Percentiles rank a stretch among this genome's conserved stretches.
phyloP scores from a whole-genome alignment of 2,329 filamentous ascomycete genomes.

The Aspergillus eucalypticola region DNA sequence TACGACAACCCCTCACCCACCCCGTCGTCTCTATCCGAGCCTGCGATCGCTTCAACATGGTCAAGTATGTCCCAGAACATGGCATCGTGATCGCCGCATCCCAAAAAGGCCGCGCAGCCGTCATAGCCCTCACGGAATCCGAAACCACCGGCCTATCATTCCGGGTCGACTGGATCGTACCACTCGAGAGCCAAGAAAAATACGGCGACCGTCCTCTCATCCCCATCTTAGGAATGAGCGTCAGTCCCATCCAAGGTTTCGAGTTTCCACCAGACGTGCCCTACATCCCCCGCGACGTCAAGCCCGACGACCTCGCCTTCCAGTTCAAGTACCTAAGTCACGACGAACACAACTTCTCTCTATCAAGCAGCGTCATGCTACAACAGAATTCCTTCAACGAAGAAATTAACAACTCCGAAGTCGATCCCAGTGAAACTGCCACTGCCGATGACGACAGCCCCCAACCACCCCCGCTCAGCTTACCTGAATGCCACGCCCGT shows the following conservation, averaged over 20 bases:
- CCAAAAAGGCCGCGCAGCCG: constrained; percentile 57
- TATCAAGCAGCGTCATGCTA: neutral
- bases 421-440: neutral
- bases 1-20: constrained; percentile 32
- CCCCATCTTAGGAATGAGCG: constrained; percentile 57
- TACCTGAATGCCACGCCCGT: constrained; percentile 38
- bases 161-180: constrained; percentile 59
- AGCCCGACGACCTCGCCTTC: constrained; percentile 21
- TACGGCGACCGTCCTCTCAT: constrained; percentile 44
- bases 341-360: neutral
- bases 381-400: neutral
- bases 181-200: constrained; percentile 53
- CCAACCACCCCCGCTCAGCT: constrained; percentile 19
- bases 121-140: constrained; percentile 54
- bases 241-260: constrained; percentile 58
- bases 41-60: constrained; percentile 59
- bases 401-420: neutral
- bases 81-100: constrained; percentile 60
- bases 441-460: neutral
- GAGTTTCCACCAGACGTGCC: constrained; percentile 39
- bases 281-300: constrained; percentile 30
- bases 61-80: constrained; percentile 59
- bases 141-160: constrained; percentile 46
- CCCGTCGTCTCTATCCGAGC: constrained; percentile 25
- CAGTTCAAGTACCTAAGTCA: constrained; percentile 21